phyloP scores from a whole-genome alignment of 352 stramenopile species.

The Ophiocytium majus region DNA sequence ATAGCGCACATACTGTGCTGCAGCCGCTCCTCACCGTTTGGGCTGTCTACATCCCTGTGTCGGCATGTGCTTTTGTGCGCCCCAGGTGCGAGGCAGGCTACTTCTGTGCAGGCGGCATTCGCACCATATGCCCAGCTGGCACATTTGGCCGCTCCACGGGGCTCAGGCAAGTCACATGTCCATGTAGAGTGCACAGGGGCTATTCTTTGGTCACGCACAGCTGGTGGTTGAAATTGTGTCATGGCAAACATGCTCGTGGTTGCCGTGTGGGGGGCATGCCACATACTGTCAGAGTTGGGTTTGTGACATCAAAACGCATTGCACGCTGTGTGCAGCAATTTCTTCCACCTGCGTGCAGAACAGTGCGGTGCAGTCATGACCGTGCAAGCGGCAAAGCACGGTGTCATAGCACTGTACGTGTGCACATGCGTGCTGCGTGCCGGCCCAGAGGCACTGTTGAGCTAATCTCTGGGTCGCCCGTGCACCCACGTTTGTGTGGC shows the following conservation, averaged over 20 bases:
- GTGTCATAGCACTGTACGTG: neutral
- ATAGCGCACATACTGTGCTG: neutral
- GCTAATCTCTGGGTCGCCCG: neutral
- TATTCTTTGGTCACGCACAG: neutral
- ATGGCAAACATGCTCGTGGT: neutral
- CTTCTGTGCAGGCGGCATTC: conserved; percentile 31
- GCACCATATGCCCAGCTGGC: conserved; percentile 25
- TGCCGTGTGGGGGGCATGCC: neutral
- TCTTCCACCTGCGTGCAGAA: neutral
- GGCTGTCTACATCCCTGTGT: neutral
- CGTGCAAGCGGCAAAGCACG: neutral
- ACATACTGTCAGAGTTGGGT: neutral
- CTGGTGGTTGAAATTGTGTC: neutral
- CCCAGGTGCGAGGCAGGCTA: conserved; percentile 38
- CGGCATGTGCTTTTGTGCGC: neutral
- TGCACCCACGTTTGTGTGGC: neutral
- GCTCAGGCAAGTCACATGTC: conserved; percentile 1
- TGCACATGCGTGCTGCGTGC: neutral
- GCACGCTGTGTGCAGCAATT: neutral
- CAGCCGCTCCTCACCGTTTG: no score
- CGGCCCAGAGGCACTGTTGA: neutral
- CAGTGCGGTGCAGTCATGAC: neutral
- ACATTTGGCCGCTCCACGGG: conserved; percentile 26
- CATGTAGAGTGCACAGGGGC: neutral
- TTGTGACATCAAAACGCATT: neutral